phyloP scores from a whole-genome alignment of 768 basidiomycete genomes.

The Rhizopogon vesiculosus region DNA sequence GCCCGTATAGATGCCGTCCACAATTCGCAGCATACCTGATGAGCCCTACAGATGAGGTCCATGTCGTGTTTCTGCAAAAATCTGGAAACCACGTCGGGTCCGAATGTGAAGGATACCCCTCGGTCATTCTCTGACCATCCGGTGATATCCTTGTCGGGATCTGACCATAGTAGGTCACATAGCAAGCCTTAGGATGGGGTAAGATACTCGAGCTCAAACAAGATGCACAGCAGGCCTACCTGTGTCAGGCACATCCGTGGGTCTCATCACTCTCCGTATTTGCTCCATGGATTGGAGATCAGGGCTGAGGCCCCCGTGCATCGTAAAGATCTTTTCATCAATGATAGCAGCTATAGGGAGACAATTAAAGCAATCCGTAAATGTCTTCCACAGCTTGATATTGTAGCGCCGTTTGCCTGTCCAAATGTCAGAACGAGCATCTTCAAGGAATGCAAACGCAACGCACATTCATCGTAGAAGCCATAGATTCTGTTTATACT shows the following conservation, averaged over 20 bases:
- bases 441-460: not conserved
- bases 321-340: constrained; percentile 99
- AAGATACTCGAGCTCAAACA: not conserved
- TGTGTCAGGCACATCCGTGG: constrained; percentile 98
- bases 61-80: constrained; percentile 99
- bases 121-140: constrained; percentile 99
- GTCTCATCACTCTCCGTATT: constrained; percentile 98
- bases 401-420: constrained; percentile 99
- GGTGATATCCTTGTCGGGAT: constrained; percentile 98
- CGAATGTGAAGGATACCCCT: constrained; percentile 98
- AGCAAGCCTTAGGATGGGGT: constrained; percentile 59
- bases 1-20: not conserved
- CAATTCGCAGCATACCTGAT: constrained; percentile 64
- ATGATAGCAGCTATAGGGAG: constrained; percentile 99
- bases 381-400: constrained; percentile 99
- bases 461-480: constrained; percentile 99
- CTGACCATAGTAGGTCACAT: constrained; percentile 97
- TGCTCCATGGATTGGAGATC: constrained; percentile 99
- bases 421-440: constrained; percentile 8
- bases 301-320: constrained; percentile 97
- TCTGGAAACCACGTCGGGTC: constrained; percentile 94
- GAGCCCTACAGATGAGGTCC: constrained; percentile 98
- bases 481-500: constrained; percentile 99
- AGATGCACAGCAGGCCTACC: constrained; percentile 43
- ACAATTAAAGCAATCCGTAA: constrained; percentile 99